Evolutionary conservation across 176 grass and related monocot genomes (phyloP).

Genomic region (Lolium multiflorum): DNA sequence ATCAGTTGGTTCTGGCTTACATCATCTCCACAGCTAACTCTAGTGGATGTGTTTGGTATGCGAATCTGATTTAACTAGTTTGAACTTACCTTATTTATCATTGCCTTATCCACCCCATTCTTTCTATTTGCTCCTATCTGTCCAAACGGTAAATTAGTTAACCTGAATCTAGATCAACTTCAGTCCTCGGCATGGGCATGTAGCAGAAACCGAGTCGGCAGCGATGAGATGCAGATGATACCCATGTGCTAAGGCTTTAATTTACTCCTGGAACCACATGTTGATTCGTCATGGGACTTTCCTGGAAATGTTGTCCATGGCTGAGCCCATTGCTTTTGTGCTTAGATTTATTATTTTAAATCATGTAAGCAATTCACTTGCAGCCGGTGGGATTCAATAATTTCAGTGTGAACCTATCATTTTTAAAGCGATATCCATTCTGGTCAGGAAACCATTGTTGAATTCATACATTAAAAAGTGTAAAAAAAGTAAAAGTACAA

Average conservation of each 20-base stretch:
- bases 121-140: slow-evolving; percentile 37
- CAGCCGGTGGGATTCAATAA: neutral
- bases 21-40: neutral
- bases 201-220: neutral
- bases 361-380: neutral
- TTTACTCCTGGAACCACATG: slow-evolving; percentile 24
- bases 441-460: neutral
- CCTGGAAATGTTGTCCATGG: slow-evolving; percentile 14
- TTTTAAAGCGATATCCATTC: neutral
- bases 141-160: slow-evolving; percentile 11
- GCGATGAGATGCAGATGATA: neutral
- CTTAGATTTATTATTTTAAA: neutral
- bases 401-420: neutral
- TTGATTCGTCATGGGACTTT: neutral
- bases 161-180: slow-evolving; percentile 20
- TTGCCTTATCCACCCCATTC: neutral
- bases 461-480: neutral
- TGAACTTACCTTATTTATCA: neutral
- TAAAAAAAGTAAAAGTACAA: neutral
- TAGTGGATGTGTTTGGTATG: neutral
- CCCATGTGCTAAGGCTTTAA: slow-evolving; percentile 27
- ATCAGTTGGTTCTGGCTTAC: neutral
- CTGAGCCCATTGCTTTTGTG: slow-evolving; percentile 11
- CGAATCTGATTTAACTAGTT: neutral
- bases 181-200: slow-evolving; percentile 20